phyloP scores from a whole-genome alignment of 192 early-diverging fungal species.

The Borealophlyctis nickersoniae region DNA sequence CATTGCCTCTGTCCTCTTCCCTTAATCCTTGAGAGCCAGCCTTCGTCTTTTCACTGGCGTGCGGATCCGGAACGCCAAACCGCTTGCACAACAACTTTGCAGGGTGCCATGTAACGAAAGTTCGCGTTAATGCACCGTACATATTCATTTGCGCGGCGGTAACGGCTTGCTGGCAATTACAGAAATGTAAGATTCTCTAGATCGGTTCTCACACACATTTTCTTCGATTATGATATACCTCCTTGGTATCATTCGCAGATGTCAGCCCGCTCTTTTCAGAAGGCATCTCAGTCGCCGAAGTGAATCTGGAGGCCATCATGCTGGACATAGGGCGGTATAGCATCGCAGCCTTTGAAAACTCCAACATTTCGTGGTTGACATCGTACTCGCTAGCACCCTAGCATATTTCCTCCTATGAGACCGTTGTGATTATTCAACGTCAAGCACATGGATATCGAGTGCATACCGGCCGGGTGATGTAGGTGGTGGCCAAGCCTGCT shows the following conservation, averaged over 20 bases:
- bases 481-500: conserved; percentile 45
- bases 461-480: neutral
- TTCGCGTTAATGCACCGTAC: conserved; percentile 68
- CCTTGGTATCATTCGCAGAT: conserved; percentile 25
- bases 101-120: conserved; percentile 58
- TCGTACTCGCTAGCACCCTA: conserved; percentile 32
- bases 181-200: neutral
- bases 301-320: conserved; percentile 74
- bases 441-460: neutral
- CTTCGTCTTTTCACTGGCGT: conserved; percentile 39
- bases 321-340: conserved; percentile 69
- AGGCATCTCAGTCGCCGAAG: conserved; percentile 35
- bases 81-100: conserved; percentile 70
- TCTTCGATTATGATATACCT: neutral
- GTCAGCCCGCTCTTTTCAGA: conserved; percentile 20
- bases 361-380: conserved; percentile 58
- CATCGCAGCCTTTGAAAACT: conserved; percentile 73
- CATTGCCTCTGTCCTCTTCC: conserved; percentile 24
- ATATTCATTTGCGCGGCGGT: conserved; percentile 33
- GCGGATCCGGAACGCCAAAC: conserved; percentile 72
- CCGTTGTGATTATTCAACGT: too few relatives aligned
- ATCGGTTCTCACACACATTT: neutral
- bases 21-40: conserved; percentile 13
- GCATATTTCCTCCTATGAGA: too few relatives aligned
- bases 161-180: conserved; percentile 3